Percentiles rank a stretch among this genome's conserved stretches.
Evolutionary conservation across 495 filamentous ascomycete species (phyloP).

Genomic region (Monascus purpureus): DNA sequence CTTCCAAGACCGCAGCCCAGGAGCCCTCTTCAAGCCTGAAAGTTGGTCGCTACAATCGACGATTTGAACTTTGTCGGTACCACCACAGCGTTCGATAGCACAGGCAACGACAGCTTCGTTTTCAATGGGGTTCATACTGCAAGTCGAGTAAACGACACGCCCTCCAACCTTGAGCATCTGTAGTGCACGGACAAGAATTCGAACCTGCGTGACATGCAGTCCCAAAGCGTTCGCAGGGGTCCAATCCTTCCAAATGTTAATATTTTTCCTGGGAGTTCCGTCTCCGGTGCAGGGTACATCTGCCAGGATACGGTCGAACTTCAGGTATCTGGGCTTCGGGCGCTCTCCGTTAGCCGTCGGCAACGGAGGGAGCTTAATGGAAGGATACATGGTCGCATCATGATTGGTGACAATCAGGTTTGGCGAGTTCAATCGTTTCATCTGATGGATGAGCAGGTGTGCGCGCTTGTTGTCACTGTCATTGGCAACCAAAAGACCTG

Average conservation of each 20-base stretch:
- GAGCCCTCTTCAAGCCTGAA: constrained; percentile 55
- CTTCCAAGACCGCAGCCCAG: constrained; percentile 66
- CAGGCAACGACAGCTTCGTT: constrained; percentile 84
- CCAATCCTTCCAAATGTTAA: constrained; percentile 91
- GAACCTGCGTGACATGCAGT: constrained; percentile 67
- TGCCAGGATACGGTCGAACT: constrained; percentile 91
- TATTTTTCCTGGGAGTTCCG: constrained; percentile 83
- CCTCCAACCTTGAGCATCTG: constrained; percentile 96
- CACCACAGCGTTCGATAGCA: constrained; percentile 85
- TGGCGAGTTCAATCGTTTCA: constrained; percentile 90
- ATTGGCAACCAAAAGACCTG: constrained; percentile 86
- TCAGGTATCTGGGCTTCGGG: constrained; percentile 58
- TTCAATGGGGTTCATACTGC: constrained; percentile 94
- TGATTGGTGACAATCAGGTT: constrained; percentile 97
- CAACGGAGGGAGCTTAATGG: constrained; percentile 55
- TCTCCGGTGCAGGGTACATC: constrained; percentile 97
- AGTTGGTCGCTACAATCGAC: constrained; percentile 69
- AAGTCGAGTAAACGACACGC: constrained; percentile 90
- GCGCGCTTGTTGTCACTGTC: constrained; percentile 89
- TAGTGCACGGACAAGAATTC: constrained; percentile 82
- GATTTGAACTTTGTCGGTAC: constrained; percentile 63
- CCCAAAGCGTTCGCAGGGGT: constrained; percentile 68
- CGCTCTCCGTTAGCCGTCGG: constrained; percentile 34
- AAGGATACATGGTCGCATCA: constrained; percentile 90
- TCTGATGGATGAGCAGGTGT: constrained; percentile 94